Base-by-base conservation (phyloP, 495 filamentous ascomycete species). In the Aspergillus campestris region DNA sequence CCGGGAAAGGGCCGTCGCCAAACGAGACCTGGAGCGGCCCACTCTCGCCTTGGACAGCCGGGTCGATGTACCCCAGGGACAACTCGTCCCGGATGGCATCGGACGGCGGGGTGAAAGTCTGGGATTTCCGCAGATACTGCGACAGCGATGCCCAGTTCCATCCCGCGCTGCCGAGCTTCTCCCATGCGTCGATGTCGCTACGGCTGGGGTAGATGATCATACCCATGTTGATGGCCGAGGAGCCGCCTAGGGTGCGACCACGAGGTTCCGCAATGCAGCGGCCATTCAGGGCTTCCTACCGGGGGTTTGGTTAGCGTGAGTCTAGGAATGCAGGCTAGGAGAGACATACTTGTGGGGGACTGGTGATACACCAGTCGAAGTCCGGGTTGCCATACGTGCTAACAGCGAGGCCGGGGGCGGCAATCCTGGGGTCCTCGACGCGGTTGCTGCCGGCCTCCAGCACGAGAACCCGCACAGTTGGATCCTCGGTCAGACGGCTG, bases 201-300 rank as follows among this genome's bases (percentile, higher is more conserved):
- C 56, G 57, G 12, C 63, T 64, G 7, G 62, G 53, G 38, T 70
- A 71, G 8, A 73, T 54, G 42, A 66, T 53, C 66, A 76, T 70
- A 44, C 71, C 59, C 40, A 65, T 65, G 50, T 79, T 81, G 48
- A 81, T 64, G 8, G 62, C 72, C 12, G 71, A 78, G 13, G 65
- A 71, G 7, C 78, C 78, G n/a, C 79, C 79, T 3, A 80, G 55
- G 24, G 66, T 65, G 47, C 71, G 72, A 8, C 76, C 77, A 6
- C 67, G 69, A 12, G 66, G 48, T 41, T 71, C 51, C 48, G 42
- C n/a, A 11, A 61, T 5, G 12, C 31, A 39, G 43, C 53, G 46
- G 15, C 55, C 60, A 49, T 58, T 51, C 3, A 62, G 40, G 8
- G 31, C 32, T 55, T 52, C 37, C 59, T 62, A 44, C 27, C 5